Evolutionary conservation across 2,329 filamentous ascomycete species (phyloP), one percentile per base, ranked within the genome.

Genomic region (Elsinoe fawcettii): DNA sequence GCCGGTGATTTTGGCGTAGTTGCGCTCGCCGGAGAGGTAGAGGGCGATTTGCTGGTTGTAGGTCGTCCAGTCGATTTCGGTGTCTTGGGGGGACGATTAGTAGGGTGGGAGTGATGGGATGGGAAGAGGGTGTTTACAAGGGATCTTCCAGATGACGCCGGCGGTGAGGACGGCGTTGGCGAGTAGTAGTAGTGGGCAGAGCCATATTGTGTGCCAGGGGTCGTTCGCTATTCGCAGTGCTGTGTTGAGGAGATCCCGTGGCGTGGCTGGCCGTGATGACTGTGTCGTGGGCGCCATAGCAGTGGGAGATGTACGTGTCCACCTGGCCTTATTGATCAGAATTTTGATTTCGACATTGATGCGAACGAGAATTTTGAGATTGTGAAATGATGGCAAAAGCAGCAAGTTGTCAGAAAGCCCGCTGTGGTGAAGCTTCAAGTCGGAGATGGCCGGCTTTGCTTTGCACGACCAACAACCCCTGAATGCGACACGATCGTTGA

Each of bases 11-110:
- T 84, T 80, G 60, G 82, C 83, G 71, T 99, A 99, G 72, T 96
- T 86, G 68, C 88, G 84, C 76, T 97, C 91, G 66, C 93, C 93
- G 16, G 82, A 78, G 46, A 91, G 75, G 67, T 87, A 93, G 64
- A 91, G 84, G 39, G 80, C 74, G 44, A 97, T 79, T 67, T 99
- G 93, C 70, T 96, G 81, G 91, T 99, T 97, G 72, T 99, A 99
- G 0, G 93, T 90, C 59, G 80, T 81, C 92, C 92, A 99, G 74
- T 99, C 93, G 67, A 99, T 99, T 72, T 99, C 93, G 43, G 93
- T 99, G 70, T 99, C 93, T 88, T 63, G 46, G 16, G 46, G 32
- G 11, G 1, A 22, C 6, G 16, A 16, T 11, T 14, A 8, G 41
- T 5, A 46, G 3, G 41, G 7, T 12, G 20, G 1, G 41, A 9